Percentiles rank a stretch among this genome's conserved stretches.
Conservation (phyloP, 2,329 filamentous ascomycete genomes). For the Cladosporium sp. region DNA sequence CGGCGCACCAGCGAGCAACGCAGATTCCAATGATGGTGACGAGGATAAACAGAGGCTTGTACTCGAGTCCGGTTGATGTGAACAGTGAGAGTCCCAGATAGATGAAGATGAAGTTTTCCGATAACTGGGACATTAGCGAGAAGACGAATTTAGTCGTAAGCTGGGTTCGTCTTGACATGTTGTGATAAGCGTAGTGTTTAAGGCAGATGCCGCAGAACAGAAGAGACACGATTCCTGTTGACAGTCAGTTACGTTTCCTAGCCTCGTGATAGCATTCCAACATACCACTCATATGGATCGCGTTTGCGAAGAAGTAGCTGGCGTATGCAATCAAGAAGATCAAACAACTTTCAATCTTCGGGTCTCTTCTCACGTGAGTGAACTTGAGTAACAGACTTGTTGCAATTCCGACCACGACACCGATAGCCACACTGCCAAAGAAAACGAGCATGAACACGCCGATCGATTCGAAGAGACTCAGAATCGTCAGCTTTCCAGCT, state of each 20-base stretch:
- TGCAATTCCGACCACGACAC: slow-evolving; percentile 77
- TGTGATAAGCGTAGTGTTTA: slow-evolving; percentile 99
- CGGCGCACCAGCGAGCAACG: slow-evolving; percentile 84
- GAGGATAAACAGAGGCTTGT: slow-evolving; percentile 93
- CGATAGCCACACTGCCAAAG: slow-evolving; percentile 89
- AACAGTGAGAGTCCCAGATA: slow-evolving; percentile 94
- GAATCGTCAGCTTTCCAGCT: slow-evolving; percentile 65
- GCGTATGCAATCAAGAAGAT: slow-evolving; percentile 93
- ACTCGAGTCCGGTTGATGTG: slow-evolving; percentile 81
- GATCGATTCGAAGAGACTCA: slow-evolving; percentile 85
- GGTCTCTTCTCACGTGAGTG: slow-evolving; percentile 85
- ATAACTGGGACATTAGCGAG: slow-evolving; percentile 88
- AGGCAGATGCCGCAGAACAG: slow-evolving; percentile 97
- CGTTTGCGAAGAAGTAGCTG: slow-evolving; percentile 97
- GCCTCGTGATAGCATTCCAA: slow-evolving; percentile 10
- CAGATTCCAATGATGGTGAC: slow-evolving; percentile 90
- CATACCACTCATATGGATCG: slow-evolving; percentile 90
- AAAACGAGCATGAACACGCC: slow-evolving; percentile 95
- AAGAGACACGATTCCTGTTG: slow-evolving; percentile 83
- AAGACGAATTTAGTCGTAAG: slow-evolving; percentile 98
- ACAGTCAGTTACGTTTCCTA: slow-evolving; percentile 10
- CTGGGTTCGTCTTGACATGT: slow-evolving; percentile 97
- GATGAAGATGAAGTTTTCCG: slow-evolving; percentile 99
- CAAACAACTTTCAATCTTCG: slow-evolving; percentile 94
- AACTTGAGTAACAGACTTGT: slow-evolving; percentile 91